Conservation (phyloP, 2,329 filamentous ascomycete genomes). For the Alternaria sp. region DNA sequence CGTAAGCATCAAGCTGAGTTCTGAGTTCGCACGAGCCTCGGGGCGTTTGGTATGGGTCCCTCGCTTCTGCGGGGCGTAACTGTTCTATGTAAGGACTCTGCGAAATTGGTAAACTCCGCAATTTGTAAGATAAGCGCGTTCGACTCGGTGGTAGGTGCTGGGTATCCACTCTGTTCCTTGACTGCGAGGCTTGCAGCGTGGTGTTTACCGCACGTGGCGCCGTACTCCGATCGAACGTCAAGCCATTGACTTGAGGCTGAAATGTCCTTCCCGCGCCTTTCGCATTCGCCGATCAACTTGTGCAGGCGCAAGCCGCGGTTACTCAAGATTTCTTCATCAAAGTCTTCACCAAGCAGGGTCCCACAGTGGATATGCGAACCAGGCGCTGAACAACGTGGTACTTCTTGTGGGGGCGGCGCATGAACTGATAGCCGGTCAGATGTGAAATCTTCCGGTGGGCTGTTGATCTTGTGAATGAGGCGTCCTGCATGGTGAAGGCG, state of each 20-base stretch:
- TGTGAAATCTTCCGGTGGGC: constrained; percentile 1
- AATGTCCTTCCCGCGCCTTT: background rate
- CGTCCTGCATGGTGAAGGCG: constrained; percentile 6
- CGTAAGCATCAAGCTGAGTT: constrained; percentile 15
- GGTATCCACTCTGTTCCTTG: constrained; percentile 8
- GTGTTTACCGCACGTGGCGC: constrained; percentile 16
- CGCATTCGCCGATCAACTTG: constrained; percentile 1
- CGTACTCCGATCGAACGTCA: constrained; percentile 14
- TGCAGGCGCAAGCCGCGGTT: background rate
- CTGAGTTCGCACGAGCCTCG: background rate
- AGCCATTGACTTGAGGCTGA: constrained; percentile 6
- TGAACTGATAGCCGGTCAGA: constrained; percentile 7
- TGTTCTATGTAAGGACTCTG: background rate
- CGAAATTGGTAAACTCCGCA: constrained; percentile 6
- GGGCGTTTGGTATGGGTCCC: background rate
- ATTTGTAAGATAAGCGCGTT: constrained; percentile 21
- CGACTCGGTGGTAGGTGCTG: constrained; percentile 1
- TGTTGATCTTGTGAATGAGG: constrained; percentile 1
- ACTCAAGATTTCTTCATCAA: background rate
- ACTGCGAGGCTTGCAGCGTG: constrained; percentile 9
- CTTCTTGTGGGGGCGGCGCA: constrained; percentile 9
- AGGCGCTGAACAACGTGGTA: constrained; percentile 9
- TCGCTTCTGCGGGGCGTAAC: constrained; percentile 7
- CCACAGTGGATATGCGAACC: constrained; percentile 6
- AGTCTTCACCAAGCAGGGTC: background rate